Percentiles rank a stretch among this genome's conserved stretches.
Conservation (phyloP, 2,329 filamentous ascomycete genomes). For the Pyricularia grisea region DNA sequence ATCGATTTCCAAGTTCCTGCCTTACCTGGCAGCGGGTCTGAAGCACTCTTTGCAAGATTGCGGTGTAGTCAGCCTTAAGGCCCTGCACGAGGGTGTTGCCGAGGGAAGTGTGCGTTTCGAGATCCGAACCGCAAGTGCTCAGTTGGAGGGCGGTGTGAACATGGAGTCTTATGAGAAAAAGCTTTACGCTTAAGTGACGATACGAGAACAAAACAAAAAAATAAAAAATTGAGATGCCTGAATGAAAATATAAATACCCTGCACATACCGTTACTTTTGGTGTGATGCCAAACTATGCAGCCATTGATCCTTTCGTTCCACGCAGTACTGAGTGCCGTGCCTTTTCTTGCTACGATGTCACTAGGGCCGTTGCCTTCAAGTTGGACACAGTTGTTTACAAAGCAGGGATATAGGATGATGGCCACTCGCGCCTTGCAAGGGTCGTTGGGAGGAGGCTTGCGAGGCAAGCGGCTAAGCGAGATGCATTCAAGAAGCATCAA, state of each 20-base stretch:
- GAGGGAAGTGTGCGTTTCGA: constrained; percentile 81
- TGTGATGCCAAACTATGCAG: not conserved
- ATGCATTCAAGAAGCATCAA: no score
- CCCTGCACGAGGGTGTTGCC: constrained; percentile 66
- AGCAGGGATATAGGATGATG: no score
- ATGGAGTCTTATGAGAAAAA: constrained; percentile 99
- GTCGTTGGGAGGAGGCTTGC: no score
- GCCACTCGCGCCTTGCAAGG: no score
- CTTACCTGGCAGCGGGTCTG: constrained; percentile 88
- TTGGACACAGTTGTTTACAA: no score
- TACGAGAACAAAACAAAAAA: not conserved
- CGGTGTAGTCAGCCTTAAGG: constrained; percentile 70
- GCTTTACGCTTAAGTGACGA: constrained; percentile 66
- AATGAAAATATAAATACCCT: not conserved
- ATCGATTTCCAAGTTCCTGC: constrained; percentile 88
- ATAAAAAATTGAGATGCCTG: not conserved
- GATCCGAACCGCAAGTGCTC: constrained; percentile 85
- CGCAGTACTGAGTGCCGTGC: not conserved
- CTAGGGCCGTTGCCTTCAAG: no score
- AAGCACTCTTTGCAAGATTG: constrained; percentile 98
- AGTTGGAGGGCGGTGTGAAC: constrained; percentile 94
- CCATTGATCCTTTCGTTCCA: not conserved
- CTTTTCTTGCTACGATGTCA: not conserved
- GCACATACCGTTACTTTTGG: not conserved
- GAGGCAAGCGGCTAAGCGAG: no score